Evolutionary conservation across 129 eudicot species (phyloP).

Genomic region (Helianthus tuberosus): DNA sequence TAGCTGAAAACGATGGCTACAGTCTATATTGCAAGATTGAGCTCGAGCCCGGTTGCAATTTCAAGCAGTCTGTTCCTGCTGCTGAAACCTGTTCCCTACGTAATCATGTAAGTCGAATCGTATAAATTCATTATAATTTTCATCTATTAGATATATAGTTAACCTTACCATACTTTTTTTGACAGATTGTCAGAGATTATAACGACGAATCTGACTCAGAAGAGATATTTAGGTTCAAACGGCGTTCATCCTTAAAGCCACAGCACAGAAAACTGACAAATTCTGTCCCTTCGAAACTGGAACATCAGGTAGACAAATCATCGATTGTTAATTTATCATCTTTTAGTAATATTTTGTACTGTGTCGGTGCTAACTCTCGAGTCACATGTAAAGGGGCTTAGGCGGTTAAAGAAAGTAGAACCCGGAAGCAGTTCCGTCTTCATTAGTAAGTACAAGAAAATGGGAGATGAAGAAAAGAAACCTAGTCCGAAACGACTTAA

Average conservation of each 20-base stretch:
- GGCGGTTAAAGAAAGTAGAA: slow-evolving; percentile 71
- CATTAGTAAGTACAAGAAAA: slow-evolving; percentile 49
- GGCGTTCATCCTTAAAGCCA: slow-evolving; percentile 67
- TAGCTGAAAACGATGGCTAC: slow-evolving; percentile 60
- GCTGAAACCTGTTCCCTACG: slow-evolving; percentile 3
- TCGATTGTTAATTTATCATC: background rate
- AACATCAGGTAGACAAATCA: slow-evolving; percentile 57
- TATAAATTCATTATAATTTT: background rate
- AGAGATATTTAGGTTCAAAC: slow-evolving; percentile 78
- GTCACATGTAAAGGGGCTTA: slow-evolving; percentile 58
- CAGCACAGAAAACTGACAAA: slow-evolving; percentile 41
- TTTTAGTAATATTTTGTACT: background rate
- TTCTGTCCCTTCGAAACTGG: slow-evolving; percentile 27
- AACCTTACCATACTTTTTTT: background rate
- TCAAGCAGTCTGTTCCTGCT: slow-evolving; percentile 17
- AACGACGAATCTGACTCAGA: slow-evolving; percentile 91
- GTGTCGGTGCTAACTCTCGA: background rate
- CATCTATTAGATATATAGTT: background rate
- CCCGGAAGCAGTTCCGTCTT: slow-evolving; percentile 53
- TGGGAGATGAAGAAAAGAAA: slow-evolving; percentile 39
- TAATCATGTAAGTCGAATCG: slow-evolving; percentile 3
- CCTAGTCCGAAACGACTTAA: slow-evolving; percentile 69
- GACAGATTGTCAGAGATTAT: slow-evolving; percentile 44
- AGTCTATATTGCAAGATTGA: slow-evolving; percentile 58
- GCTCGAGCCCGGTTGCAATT: slow-evolving; percentile 25